Percentiles rank a stretch among this genome's conserved stretches.
Conservation (phyloP, 495 filamentous ascomycete species). For the Penicillium simplicissimum region DNA sequence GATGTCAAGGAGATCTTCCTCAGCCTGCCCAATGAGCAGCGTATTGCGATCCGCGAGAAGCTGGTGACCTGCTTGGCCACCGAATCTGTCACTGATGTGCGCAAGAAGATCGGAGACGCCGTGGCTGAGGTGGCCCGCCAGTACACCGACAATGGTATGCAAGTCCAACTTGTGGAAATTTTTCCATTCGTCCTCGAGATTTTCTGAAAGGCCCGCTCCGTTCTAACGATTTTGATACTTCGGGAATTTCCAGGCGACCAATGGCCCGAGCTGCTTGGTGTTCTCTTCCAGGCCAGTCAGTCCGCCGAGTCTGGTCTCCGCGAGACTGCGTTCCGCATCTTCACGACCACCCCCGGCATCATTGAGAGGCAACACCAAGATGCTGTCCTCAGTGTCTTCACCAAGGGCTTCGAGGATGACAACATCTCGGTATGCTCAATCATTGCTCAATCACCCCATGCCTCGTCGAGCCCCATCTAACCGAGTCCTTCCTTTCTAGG, state of each 20-base stretch:
- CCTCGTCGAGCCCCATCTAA: not conserved
- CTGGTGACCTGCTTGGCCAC: slow-evolving; percentile 71
- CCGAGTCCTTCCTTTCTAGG: slow-evolving; percentile 41
- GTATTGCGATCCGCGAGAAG: slow-evolving; percentile 74
- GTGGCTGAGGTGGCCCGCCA: slow-evolving; percentile 93
- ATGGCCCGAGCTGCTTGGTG: slow-evolving; percentile 88
- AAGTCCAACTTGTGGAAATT: slow-evolving; percentile 15
- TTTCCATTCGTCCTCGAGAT: not conserved
- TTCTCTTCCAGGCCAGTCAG: slow-evolving; percentile 85
- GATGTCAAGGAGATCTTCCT: slow-evolving; percentile 81
- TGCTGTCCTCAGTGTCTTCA: slow-evolving; percentile 79
- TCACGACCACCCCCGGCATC: slow-evolving; percentile 91
- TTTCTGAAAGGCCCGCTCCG: slow-evolving; percentile 2
- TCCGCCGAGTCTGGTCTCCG: slow-evolving; percentile 76
- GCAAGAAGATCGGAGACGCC: slow-evolving; percentile 96
- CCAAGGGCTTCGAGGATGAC: slow-evolving; percentile 87
- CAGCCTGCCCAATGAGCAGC: slow-evolving; percentile 67
- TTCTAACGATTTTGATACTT: slow-evolving; percentile 25
- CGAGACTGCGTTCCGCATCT: slow-evolving; percentile 90
- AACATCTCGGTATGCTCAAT: slow-evolving; percentile 64
- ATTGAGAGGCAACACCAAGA: slow-evolving; percentile 95
- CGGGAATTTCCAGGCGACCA: slow-evolving; percentile 59
- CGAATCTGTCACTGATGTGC: slow-evolving; percentile 68
- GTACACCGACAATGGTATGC: slow-evolving; percentile 85
- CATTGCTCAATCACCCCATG: not conserved